Base-by-base conservation (phyloP, 2,329 filamentous ascomycete genomes). In the Exophiala dermatitidis region DNA sequence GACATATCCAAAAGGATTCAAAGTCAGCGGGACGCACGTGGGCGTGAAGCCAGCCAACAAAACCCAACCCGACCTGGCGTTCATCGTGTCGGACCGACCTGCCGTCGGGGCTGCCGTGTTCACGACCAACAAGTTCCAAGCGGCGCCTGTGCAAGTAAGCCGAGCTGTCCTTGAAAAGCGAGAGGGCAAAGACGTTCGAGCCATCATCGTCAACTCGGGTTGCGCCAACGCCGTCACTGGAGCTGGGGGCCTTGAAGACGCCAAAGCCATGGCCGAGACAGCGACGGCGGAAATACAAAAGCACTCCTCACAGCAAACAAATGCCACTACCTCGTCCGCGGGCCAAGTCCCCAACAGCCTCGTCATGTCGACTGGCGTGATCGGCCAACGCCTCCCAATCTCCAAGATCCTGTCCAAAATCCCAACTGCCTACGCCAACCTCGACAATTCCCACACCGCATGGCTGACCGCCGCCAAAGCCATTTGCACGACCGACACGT, bases 281-380 rank as follows among this genome's bases (percentile, higher is more conserved):
- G 88, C 90, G 4, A 90, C 96, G 67, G 75, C 81, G 50, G 80
- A 79, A 62, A 81, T 81, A 58, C 70, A 70, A 19, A 19, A 19
- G 42, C 7, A 43, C 41, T 43, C 41, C 19, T 8, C n/a, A n/a
- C 63, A 68, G 4, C 50, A 19, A 19, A 19, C 19, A 19, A 19
- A 19, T 19, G 19, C 19, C 19, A 19, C 19, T 19, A 19, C 19
- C 19, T 19, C 19, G 19, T 19, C 19, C 19, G 19, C 19, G 19
- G 19, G 2, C 1, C 19, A 19, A 19, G 19, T 19, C 71, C 74
- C 78, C 36, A 78, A 77, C 61, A 93, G 88, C n/a, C 77, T 98
- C 45, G 91, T 97, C 57, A 97, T 98, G 93, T 96, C 90, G 69
- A 98, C 93, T 1, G 93, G 93, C 50, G 93, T 98, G 42, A 98